These are phyloP conservation scores for Colletotrichum lini DNA, from an alignment of 2,329 filamentous ascomycete genomes.

Conservation along the genomic window DNA sequence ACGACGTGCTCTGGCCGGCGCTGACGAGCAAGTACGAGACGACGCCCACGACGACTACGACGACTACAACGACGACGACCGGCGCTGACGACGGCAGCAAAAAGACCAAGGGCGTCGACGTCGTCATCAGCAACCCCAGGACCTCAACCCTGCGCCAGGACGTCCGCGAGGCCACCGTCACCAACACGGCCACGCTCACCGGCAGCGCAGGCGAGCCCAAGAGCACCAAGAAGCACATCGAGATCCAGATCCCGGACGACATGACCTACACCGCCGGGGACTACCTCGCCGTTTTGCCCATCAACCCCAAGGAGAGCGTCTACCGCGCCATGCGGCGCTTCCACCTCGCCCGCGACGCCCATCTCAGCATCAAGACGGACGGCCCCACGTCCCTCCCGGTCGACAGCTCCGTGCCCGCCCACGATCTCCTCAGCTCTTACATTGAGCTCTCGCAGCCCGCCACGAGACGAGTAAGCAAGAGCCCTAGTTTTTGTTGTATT, in stretches of 20 bases:
- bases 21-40: conserved; percentile 63
- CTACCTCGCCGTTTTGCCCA: conserved; percentile 80
- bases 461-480: conserved; percentile 71
- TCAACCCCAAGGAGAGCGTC: conserved; percentile 76
- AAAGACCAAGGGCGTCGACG: conserved; percentile 52
- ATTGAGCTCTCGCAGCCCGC: conserved; percentile 82
- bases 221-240: conserved; percentile 75
- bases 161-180: conserved; percentile 71
- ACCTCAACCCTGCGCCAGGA: conserved; percentile 72
- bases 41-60: too few species aligned
- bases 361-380: conserved; percentile 71
- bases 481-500: too few species aligned
- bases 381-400: conserved; percentile 69
- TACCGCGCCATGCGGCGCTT: conserved; percentile 77
- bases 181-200: conserved; percentile 67
- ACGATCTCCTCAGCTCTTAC: conserved; percentile 77
- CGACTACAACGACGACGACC: too few species aligned
- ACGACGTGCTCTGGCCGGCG: conserved; percentile 66
- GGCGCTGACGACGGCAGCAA: conserved; percentile 31
- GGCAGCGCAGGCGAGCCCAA: conserved; percentile 49
- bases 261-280: conserved; percentile 80
- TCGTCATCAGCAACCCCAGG: conserved; percentile 68
- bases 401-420: conserved; percentile 70
- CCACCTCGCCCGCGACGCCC: conserved; percentile 77
- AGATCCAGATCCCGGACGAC: conserved; percentile 76